phyloP scores from a whole-genome alignment of 2,329 filamentous ascomycete genomes.

The Exophiala xenobiotica region DNA sequence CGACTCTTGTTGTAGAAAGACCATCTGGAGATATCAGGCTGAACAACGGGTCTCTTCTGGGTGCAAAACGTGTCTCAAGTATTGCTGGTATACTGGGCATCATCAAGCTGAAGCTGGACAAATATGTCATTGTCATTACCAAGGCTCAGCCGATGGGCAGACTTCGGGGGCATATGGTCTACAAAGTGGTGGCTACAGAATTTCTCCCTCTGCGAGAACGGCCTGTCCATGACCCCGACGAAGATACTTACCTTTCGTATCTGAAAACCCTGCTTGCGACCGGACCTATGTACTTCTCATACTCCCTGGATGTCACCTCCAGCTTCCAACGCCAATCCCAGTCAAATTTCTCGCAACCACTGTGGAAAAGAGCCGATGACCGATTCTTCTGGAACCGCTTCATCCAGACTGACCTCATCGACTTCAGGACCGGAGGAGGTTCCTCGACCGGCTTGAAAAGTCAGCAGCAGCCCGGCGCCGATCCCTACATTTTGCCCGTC shows the following conservation, averaged over 20 bases:
- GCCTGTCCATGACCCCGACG: slow-evolving; percentile 85
- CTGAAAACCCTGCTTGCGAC: slow-evolving; percentile 78
- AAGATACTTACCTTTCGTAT: slow-evolving; percentile 83
- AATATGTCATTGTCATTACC: slow-evolving; percentile 94
- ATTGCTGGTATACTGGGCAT: slow-evolving; percentile 93
- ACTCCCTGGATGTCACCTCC: slow-evolving; percentile 94
- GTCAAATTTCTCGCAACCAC: slow-evolving; percentile 65
- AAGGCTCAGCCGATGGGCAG: slow-evolving; percentile 89
- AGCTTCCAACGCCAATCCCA: slow-evolving; percentile 92
- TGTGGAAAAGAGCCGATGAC: slow-evolving; percentile 93
- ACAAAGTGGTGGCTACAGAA: slow-evolving; percentile 87
- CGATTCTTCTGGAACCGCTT: slow-evolving; percentile 99
- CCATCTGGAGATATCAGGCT: slow-evolving; percentile 88
- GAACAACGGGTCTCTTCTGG: slow-evolving; percentile 72
- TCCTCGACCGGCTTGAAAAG: slow-evolving; percentile 47
- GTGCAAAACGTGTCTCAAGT: slow-evolving; percentile 83
- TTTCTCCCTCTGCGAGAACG: slow-evolving; percentile 89
- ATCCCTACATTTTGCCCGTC: slow-evolving; percentile 91
- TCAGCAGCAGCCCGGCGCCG: slow-evolving; percentile 68
- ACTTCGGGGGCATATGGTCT: slow-evolving; percentile 93
- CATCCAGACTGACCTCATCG: slow-evolving; percentile 84
- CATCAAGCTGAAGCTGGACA: slow-evolving; percentile 89
- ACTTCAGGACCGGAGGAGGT: slow-evolving; percentile 68
- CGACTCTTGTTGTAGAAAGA: slow-evolving; percentile 83
- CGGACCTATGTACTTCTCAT: slow-evolving; percentile 96